Evolutionary conservation across 352 stramenopile species (phyloP).

Genomic region (Peronosclerospora sorghi): DNA sequence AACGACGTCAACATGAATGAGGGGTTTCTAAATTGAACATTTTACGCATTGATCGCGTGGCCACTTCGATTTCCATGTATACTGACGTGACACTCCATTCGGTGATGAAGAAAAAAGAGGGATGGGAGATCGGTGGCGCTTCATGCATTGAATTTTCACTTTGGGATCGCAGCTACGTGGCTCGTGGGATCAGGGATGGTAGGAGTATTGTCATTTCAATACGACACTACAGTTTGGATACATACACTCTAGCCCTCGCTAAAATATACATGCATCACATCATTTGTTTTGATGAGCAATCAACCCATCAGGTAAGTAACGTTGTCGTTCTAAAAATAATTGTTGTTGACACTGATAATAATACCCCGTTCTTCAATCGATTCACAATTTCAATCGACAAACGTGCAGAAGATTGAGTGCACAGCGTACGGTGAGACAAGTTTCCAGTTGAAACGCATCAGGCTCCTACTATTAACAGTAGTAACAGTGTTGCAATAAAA

Average conservation of each 20-base stretch:
- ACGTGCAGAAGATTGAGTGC: constrained; percentile 47
- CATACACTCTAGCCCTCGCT: constrained; percentile 6
- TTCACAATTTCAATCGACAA: no score
- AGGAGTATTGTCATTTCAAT: constrained; percentile 26
- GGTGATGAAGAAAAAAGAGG: constrained; percentile 6
- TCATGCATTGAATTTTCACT: constrained; percentile 26
- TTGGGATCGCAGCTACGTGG: constrained; percentile 38
- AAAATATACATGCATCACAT: no score
- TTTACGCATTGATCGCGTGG: constrained; percentile 35
- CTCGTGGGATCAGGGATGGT: constrained; percentile 24
- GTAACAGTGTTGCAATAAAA: no score
- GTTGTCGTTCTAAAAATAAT: no score
- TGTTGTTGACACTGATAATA: no score
- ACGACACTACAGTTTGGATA: constrained; percentile 35
- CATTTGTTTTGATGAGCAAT: neutral
- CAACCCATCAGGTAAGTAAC: no score
- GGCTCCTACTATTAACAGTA: no score
- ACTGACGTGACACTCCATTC: constrained; percentile 14
- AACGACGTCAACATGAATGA: constrained; percentile 42
- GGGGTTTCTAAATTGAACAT: constrained; percentile 45
- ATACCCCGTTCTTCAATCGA: no score
- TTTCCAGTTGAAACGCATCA: constrained; percentile 49
- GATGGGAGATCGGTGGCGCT: constrained; percentile 15
- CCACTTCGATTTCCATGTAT: constrained; percentile 34
- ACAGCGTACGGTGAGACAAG: constrained; percentile 51